Evolutionary conservation across 1,284 basidiomycete species (phyloP).

Genomic region (Dichomitus squalens): DNA sequence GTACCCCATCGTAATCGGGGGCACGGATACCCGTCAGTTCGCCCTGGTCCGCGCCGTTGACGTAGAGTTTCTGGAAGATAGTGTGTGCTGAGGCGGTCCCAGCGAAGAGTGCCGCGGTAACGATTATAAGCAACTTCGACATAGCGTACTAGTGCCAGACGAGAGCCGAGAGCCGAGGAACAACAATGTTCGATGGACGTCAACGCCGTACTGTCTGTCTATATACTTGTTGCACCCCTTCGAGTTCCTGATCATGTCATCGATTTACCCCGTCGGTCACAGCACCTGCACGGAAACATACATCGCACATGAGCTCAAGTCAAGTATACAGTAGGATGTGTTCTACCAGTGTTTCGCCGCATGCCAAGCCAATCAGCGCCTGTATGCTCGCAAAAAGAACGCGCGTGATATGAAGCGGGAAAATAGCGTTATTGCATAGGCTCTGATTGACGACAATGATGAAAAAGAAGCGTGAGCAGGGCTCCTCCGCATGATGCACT

Average conservation of each 20-base stretch:
- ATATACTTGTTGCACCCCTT: no score
- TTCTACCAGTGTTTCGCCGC: neutral
- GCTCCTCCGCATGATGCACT: neutral
- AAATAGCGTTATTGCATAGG: neutral
- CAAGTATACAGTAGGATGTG: no score
- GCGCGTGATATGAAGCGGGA: neutral
- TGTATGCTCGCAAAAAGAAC: neutral
- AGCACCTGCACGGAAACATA: neutral
- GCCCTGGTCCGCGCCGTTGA: slow-evolving; percentile 44
- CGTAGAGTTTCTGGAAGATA: slow-evolving; percentile 39
- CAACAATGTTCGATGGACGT: no score
- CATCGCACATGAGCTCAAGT: no score
- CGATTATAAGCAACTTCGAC: slow-evolving; percentile 10
- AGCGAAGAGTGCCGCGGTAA: slow-evolving; percentile 30
- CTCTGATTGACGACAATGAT: neutral
- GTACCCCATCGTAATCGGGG: slow-evolving; percentile 34
- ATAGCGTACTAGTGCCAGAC: no score
- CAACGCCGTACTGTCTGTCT: no score
- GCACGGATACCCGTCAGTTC: slow-evolving; percentile 40
- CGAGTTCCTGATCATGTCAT: no score
- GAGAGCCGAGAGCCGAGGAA: no score
- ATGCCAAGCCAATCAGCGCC: neutral
- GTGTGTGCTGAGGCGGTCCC: slow-evolving; percentile 35
- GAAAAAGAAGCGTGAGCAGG: neutral
- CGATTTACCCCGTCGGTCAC: no score